A percentile compares a stretch with the other conserved stretches of the same genome.
Conservation (phyloP, 1,139 yeast species). For the Casaregolazyma lundiana region DNA sequence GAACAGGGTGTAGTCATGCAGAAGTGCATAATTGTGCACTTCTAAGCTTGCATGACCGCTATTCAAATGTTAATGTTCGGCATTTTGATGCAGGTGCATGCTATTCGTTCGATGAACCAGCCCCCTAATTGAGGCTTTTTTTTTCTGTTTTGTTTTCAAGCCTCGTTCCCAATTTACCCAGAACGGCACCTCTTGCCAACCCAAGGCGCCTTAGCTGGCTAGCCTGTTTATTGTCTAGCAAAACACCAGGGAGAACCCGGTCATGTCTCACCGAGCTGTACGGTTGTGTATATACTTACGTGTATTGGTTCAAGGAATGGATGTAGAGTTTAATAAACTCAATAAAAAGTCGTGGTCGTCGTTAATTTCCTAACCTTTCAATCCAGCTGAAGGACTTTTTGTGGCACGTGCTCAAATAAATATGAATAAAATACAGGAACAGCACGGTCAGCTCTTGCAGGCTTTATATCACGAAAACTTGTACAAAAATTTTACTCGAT, state of each 20-base stretch:
- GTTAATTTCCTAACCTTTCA: neutral
- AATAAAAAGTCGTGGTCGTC: no score
- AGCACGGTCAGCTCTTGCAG: no score
- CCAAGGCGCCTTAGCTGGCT: no score
- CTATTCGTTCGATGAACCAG: neutral
- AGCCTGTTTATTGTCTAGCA: neutral
- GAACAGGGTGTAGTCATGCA: no score
- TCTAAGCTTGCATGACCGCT: neutral
- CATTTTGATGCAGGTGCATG: no score
- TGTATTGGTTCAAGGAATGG: constrained; percentile 1
- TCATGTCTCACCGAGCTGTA: neutral
- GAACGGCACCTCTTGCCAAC: no score
- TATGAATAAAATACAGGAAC: no score
- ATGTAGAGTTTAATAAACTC: neutral
- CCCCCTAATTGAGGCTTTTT: neutral
- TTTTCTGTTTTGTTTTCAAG: no score
- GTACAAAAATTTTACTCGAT: no score
- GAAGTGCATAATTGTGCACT: no score
- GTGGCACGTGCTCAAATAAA: no score
- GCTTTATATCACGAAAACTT: no score
- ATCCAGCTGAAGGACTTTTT: neutral
- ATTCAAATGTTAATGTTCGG: neutral
- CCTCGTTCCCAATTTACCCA: neutral
- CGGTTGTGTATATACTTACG: neutral
- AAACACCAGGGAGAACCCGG: neutral